These are phyloP conservation scores for Claviceps maximensis DNA, from an alignment of 2,329 filamentous ascomycete species.

Conservation along the genomic window DNA sequence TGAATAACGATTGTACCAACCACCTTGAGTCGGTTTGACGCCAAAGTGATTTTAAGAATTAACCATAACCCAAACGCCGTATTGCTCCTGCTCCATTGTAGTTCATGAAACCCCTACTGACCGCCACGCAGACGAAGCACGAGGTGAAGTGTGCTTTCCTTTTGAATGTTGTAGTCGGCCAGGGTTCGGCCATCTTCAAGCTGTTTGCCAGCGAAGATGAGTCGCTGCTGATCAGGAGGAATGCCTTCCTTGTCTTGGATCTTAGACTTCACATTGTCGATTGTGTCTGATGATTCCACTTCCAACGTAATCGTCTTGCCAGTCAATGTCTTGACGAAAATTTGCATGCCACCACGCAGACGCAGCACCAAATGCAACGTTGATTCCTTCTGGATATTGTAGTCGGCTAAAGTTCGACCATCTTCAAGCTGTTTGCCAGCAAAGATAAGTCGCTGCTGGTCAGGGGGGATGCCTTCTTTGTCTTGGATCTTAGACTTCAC, in stretches of 20 bases:
- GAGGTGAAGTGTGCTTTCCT: constrained; percentile 70
- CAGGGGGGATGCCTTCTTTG: constrained; percentile 86
- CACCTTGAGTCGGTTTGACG: too few relatives aligned
- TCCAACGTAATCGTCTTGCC: constrained; percentile 93
- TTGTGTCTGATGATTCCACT: constrained; percentile 79
- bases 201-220: constrained; percentile 91
- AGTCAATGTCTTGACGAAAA: constrained; percentile 76
- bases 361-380: constrained; percentile 71
- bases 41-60: too few relatives aligned
- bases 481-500: constrained; percentile 91
- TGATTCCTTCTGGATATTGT: constrained; percentile 93
- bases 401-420: constrained; percentile 79
- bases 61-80: neutral
- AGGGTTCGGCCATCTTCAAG: constrained; percentile 84
- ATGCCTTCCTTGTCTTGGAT: constrained; percentile 92
- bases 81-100: neutral
- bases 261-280: constrained; percentile 90
- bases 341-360: constrained; percentile 82
- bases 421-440: constrained; percentile 91
- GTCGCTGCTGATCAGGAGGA: constrained; percentile 83
- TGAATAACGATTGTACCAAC: too few relatives aligned
- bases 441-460: constrained; percentile 89
- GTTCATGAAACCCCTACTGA: constrained; percentile 5
- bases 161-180: constrained; percentile 94
- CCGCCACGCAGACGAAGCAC: constrained; percentile 72